Conservation (phyloP, 1,139 yeast genomes). For the Pichia sp. region DNA sequence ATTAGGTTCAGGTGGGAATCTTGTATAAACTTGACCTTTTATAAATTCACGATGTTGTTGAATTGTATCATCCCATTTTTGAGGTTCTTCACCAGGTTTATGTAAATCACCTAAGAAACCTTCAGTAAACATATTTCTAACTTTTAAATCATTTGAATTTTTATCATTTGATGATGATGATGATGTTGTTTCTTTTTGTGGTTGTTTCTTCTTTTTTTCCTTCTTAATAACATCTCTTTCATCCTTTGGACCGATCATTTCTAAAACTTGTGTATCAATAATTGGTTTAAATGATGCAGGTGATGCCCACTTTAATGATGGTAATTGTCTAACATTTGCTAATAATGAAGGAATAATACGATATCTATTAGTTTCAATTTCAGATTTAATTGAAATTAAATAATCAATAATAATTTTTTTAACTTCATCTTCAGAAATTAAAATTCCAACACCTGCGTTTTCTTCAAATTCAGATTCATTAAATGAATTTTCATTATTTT, state of each 20-base stretch:
- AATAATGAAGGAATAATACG: conserved; percentile 67
- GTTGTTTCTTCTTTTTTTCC: conserved; percentile 50
- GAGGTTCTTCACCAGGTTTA: conserved; percentile 92
- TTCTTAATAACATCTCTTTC: conserved; percentile 84
- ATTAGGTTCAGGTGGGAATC: conserved; percentile 98
- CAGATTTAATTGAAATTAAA: conserved; percentile 50
- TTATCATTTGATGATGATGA: conserved; percentile 14
- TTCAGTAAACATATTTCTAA: conserved; percentile 84
- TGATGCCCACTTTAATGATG: conserved; percentile 85
- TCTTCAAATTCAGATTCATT: conserved; percentile 45
- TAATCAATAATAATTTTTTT: conserved; percentile 51
- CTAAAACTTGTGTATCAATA: conserved; percentile 69
- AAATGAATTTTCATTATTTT: conserved; percentile 37
- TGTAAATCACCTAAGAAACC: conserved; percentile 95
- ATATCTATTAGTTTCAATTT: conserved; percentile 67
- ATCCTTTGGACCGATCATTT: conserved; percentile 84
- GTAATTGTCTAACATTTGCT: conserved; percentile 67
- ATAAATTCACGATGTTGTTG: conserved; percentile 71
- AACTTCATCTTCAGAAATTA: conserved; percentile 60
- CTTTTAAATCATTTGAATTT: conserved; percentile 23
- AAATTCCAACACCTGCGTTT: conserved; percentile 78
- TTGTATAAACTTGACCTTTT: conserved; percentile 76
- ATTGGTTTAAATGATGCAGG: conserved; percentile 80
- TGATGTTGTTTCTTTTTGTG: conserved; percentile 14
- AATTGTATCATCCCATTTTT: conserved; percentile 79